Conservation (phyloP, 495 filamentous ascomycete species). For the Hypoxylon intermedium region DNA sequence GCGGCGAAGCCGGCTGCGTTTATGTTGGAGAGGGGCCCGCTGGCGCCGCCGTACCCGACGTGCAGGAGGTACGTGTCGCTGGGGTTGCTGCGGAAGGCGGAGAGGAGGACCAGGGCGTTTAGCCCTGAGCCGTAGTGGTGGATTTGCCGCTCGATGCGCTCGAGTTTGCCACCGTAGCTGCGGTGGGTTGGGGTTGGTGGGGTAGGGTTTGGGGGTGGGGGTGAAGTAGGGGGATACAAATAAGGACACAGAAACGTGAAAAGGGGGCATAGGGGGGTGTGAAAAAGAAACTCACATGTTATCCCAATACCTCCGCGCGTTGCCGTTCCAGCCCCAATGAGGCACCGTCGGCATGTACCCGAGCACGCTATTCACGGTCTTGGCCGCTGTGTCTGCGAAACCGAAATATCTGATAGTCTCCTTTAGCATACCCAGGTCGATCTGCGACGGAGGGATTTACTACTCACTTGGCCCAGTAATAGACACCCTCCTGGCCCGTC, state of each 20-base stretch:
- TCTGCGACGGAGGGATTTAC: too few species aligned
- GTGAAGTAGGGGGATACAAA: background rate
- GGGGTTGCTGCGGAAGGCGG: conserved; percentile 50
- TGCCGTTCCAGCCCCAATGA: conserved; percentile 64
- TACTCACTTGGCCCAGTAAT: conserved; percentile 56
- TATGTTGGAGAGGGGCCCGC: conserved; percentile 59
- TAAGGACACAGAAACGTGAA: too few species aligned
- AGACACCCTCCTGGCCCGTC: conserved; percentile 63
- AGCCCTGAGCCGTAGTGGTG: conserved; percentile 64
- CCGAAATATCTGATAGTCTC: conserved; percentile 50
- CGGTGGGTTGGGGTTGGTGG: background rate
- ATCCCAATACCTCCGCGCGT: conserved; percentile 62
- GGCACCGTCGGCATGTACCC: conserved; percentile 60
- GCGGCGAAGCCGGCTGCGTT: conserved; percentile 56
- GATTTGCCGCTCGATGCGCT: conserved; percentile 60
- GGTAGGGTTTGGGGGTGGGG: background rate
- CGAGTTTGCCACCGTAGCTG: conserved; percentile 54
- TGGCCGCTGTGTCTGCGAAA: conserved; percentile 47
- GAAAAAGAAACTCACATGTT: conserved; percentile 41
- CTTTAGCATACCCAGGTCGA: background rate
- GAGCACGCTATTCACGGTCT: conserved; percentile 57
- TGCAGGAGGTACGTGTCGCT: conserved; percentile 52
- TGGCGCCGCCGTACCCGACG: conserved; percentile 57
- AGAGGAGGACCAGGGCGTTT: conserved; percentile 58
- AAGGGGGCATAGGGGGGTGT: background rate